A percentile compares a stretch with the other conserved stretches of the same genome.
These are phyloP conservation scores for Triglochin maritima DNA, from an alignment of 106 monocot genomes.

Conservation along the genomic window DNA sequence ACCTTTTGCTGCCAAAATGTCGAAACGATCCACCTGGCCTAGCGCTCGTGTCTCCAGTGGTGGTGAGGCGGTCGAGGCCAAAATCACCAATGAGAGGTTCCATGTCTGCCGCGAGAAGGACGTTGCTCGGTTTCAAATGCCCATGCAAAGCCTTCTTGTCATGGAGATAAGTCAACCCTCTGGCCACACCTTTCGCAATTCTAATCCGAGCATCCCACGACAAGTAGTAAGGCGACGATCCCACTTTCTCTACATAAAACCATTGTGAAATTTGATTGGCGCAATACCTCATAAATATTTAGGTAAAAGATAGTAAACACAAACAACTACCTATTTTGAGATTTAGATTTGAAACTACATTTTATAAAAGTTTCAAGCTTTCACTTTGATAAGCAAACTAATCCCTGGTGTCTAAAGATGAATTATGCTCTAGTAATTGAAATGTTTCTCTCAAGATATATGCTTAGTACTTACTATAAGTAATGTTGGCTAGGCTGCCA, in stretches of 20 bases:
- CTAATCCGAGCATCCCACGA: constrained; percentile 44
- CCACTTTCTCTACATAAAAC: constrained; percentile 7
- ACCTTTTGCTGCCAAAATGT: constrained; percentile 87
- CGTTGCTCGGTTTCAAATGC: constrained; percentile 85
- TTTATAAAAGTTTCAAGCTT: too few relatives aligned
- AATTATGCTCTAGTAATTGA: too few relatives aligned
- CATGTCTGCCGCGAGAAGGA: constrained; percentile 51
- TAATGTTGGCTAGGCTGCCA: constrained; percentile 91
- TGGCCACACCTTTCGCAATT: constrained; percentile 73
- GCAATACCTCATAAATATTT: neutral
- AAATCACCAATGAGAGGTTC: constrained; percentile 71
- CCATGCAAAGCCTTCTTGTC: constrained; percentile 92
- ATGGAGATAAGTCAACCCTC: constrained; percentile 71
- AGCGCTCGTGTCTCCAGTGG: constrained; percentile 8
- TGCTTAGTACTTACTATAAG: constrained; percentile 50
- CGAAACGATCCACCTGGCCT: constrained; percentile 35
- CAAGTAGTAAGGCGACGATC: constrained; percentile 12
- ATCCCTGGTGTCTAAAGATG: too few relatives aligned
- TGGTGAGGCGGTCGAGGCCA: constrained; percentile 61
- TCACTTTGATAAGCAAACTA: too few relatives aligned
- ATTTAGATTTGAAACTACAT: too few relatives aligned
- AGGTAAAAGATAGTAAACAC: neutral
- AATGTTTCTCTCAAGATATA: neutral
- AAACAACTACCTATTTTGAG: neutral
- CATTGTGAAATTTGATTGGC: neutral